phyloP scores from a whole-genome alignment of 441 rosid genomes.

The Adansonia madagascariensis region DNA sequence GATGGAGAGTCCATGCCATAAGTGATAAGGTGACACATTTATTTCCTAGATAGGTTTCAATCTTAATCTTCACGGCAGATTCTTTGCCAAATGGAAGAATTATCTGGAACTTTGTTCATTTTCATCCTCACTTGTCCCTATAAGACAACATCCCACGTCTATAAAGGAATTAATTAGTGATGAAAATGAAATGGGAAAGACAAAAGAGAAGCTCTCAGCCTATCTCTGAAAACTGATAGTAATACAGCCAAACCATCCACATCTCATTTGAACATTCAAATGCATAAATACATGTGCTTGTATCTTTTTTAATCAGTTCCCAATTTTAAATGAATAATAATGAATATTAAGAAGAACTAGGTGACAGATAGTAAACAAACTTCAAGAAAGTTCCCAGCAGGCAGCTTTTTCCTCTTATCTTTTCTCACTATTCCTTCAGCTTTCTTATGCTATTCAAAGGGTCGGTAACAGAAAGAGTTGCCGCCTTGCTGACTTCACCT shows the following conservation, averaged over 20 bases:
- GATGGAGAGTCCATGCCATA: not conserved
- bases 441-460: constrained; percentile 2
- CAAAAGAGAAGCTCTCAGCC: not conserved
- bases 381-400: constrained; percentile 7
- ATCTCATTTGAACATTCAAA: not conserved
- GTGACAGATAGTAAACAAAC: constrained; percentile 16
- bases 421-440: not conserved
- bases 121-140: not conserved
- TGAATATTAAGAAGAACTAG: not conserved
- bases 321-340: not conserved
- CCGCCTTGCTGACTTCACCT: not conserved
- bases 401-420: not conserved
- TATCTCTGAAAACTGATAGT: not conserved
- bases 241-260: constrained; percentile 9
- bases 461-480: not conserved
- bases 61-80: not conserved
- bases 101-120: not conserved
- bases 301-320: not conserved
- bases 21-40: not conserved
- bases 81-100: not conserved
- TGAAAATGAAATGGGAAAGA: constrained; percentile 3
- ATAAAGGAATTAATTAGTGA: constrained; percentile 3
- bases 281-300: constrained; percentile 4
- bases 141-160: not conserved
- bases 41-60: not conserved